Evolutionary conservation across 139 green algal genomes (phyloP), one percentile per base, ranked within the genome.

Genomic region (Haematococcus sp.): DNA sequence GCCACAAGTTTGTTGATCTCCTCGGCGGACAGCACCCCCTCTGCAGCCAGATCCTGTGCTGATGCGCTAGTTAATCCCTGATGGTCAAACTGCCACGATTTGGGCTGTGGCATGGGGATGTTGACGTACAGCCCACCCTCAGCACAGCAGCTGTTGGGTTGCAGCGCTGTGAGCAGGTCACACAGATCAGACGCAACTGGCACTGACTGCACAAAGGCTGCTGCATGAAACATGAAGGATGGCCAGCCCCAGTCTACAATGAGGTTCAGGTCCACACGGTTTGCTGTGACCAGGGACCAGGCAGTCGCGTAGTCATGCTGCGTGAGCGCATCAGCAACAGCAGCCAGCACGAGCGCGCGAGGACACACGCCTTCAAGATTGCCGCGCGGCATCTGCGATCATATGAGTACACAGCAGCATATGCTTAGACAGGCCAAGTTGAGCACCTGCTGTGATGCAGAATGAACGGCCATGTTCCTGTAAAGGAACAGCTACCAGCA

Each of bases 301-400:
- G 92, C 91, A 0, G 46, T 83, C 4, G 28, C 72, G 69, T 85
- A 94, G 20, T 87, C 20, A 0, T 73, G 60, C 2, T 7, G 25
- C 31, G 81, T 55, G n/a, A 98, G 79, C 4, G 75, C 71, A 2
- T 63, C 67, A 22, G 81, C 73, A 19, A 95, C 73, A 16, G 84
- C 85, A 13, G 87, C 76, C 33, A 98, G 76, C n/a, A 97, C 92
- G 13, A 99, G 84, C 16, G 85, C 63, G 2, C 95, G 87, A 0
- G 92, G 94, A 28, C 71, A 73, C 19, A 98, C 78, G 1, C 65
- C 84, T 82, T 99, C 95, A 30, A 99, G 84, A 77, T 98, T 99
- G 34, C 95, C 95, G 0, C 95, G 86, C 23, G 92, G 91, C 87
- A 96, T 93, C 79, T 98, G 92, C 75, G 40, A 49, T n/a, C n/a